A percentile compares a stretch with the other conserved stretches of the same genome.
phyloP scores from a whole-genome alignment of 1,284 basidiomycete species.

The Trametes versicolor region DNA sequence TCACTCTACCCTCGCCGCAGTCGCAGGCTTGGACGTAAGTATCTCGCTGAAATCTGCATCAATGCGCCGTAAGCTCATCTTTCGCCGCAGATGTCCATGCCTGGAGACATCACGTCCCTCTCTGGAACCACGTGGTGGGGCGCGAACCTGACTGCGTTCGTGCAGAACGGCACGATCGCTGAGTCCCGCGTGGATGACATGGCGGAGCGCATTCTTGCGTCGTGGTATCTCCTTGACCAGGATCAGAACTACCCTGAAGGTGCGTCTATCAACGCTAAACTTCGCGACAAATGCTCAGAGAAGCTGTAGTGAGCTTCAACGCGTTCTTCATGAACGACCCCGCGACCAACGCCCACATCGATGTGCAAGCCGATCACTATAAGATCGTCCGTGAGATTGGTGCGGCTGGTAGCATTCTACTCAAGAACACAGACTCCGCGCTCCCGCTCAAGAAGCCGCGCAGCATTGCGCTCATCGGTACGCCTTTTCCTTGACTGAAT shows the following conservation, averaged over 20 bases:
- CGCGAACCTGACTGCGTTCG: slow-evolving; percentile 69
- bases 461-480: slow-evolving; percentile 66
- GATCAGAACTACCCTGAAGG: slow-evolving; percentile 66
- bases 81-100: slow-evolving; percentile 68
- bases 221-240: slow-evolving; percentile 71
- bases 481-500: slow-evolving; percentile 7
- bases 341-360: slow-evolving; percentile 69
- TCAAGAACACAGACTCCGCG: slow-evolving; percentile 78
- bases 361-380: slow-evolving; percentile 82
- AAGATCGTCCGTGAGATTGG: slow-evolving; percentile 79
- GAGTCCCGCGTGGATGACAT: slow-evolving; percentile 74
- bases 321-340: slow-evolving; percentile 63
- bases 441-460: slow-evolving; percentile 74
- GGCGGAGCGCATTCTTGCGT: slow-evolving; percentile 70
- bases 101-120: slow-evolving; percentile 69
- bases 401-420: slow-evolving; percentile 78
- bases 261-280: slow-evolving; percentile 11
- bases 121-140: slow-evolving; percentile 66
- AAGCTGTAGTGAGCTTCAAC: slow-evolving; percentile 59
- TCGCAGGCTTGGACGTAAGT: slow-evolving; percentile 75
- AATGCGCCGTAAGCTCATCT: background rate
- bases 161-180: slow-evolving; percentile 76
- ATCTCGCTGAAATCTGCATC: background rate
- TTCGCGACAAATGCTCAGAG: slow-evolving; percentile 35
- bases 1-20: slow-evolving; percentile 64